A percentile compares a stretch with the other conserved stretches of the same genome.
These are phyloP conservation scores for Starmerella sp. DNA, from an alignment of 805 yeast species.

Conservation along the genomic window DNA sequence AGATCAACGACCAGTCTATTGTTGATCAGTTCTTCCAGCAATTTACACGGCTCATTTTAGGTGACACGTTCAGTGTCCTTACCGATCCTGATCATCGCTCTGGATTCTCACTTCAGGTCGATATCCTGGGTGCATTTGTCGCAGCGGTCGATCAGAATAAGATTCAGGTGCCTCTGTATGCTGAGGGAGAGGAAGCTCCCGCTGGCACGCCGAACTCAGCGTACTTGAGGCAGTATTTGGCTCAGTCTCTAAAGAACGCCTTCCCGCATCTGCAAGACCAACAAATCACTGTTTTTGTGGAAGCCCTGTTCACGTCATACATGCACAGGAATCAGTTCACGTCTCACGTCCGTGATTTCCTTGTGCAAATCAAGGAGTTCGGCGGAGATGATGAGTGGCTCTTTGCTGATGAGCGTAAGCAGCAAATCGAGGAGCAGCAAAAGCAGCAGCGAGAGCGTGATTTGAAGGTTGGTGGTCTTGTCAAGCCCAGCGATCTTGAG, in stretches of 20 bases:
- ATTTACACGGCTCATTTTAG: constrained; percentile 76
- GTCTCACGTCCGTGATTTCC: constrained; percentile 83
- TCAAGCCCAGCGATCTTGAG: constrained; percentile 90
- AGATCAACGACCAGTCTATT: constrained; percentile 48
- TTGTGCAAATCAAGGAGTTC: constrained; percentile 87
- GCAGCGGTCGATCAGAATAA: constrained; percentile 68
- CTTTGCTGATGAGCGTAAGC: constrained; percentile 85
- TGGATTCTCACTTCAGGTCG: constrained; percentile 81
- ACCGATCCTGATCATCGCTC: constrained; percentile 98
- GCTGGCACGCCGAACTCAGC: constrained; percentile 72
- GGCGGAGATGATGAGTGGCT: constrained; percentile 94
- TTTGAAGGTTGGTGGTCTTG: constrained; percentile 77
- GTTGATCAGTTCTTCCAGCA: constrained; percentile 79
- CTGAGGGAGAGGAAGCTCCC: constrained; percentile 62
- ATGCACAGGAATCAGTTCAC: constrained; percentile 65
- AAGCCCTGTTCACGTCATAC: constrained; percentile 58
- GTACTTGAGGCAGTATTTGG: constrained; percentile 69
- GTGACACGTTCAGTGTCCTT: constrained; percentile 84
- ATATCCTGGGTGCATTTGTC: constrained; percentile 70
- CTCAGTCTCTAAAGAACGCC: constrained; percentile 72
- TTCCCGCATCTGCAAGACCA: constrained; percentile 81
- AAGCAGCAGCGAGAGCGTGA: constrained; percentile 70
- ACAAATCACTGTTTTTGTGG: constrained; percentile 71
- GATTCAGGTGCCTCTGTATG: constrained; percentile 67
- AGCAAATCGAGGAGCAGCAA: constrained; percentile 56